These are phyloP conservation scores for Diaporthe destruens DNA, from an alignment of 2,329 filamentous ascomycete genomes.

Conservation along the genomic window DNA sequence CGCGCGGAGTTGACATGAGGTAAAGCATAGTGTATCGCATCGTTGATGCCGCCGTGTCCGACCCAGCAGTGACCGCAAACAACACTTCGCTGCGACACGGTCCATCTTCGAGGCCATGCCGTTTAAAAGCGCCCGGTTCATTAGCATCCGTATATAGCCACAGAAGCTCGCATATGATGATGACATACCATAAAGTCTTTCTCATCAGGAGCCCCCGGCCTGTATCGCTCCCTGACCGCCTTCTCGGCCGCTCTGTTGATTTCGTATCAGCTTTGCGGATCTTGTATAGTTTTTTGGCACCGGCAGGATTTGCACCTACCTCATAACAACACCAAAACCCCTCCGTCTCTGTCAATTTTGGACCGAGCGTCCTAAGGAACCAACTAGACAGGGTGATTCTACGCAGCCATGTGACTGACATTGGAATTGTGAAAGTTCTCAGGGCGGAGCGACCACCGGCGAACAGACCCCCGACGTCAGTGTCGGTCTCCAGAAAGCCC, in stretches of 20 bases:
- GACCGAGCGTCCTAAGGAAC: constrained; percentile 54
- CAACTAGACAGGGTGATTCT: constrained; percentile 42
- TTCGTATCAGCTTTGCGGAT: background rate
- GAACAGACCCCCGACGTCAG: constrained; percentile 60
- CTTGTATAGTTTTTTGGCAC: background rate
- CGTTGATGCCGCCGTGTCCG: constrained; percentile 63
- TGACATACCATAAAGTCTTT: constrained; percentile 60
- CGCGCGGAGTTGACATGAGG: constrained; percentile 40
- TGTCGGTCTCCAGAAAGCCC: constrained; percentile 57
- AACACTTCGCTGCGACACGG: constrained; percentile 60
- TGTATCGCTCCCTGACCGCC: constrained; percentile 58
- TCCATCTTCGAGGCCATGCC: constrained; percentile 43
- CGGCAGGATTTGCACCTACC: constrained; percentile 27
- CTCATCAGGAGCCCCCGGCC: constrained; percentile 54
- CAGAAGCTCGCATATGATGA: background rate
- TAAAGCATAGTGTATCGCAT: constrained; percentile 55
- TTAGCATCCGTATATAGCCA: background rate
- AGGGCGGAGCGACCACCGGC: constrained; percentile 53
- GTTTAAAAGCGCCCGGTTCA: constrained; percentile 5
- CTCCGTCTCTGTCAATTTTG: constrained; percentile 45
- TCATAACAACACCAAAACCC: constrained; percentile 48
- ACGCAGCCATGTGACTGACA: constrained; percentile 53
- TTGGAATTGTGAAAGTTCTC: constrained; percentile 55
- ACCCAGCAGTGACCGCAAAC: constrained; percentile 56
- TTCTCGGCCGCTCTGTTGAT: constrained; percentile 52